phyloP scores from a whole-genome alignment of 352 stramenopile species.

The Phytopythium boreale region DNA sequence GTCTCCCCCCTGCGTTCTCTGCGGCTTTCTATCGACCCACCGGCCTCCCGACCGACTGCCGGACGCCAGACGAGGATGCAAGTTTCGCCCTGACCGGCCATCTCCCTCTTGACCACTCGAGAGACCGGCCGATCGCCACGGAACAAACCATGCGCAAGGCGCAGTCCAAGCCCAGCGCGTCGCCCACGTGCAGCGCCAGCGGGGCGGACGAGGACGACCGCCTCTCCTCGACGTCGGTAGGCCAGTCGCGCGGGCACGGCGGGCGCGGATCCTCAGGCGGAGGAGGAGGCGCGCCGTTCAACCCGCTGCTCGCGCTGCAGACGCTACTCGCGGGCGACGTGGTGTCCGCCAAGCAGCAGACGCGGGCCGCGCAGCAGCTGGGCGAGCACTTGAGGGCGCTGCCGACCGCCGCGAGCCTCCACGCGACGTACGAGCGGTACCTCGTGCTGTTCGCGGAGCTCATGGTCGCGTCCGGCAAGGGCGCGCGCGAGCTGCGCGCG shows the following conservation, averaged over 20 bases:
- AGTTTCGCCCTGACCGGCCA: conserved; percentile 19
- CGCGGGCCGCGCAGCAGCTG: conserved; percentile 43
- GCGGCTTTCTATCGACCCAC: background rate
- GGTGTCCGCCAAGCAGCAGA: conserved; percentile 32
- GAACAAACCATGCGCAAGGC: background rate
- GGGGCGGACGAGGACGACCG: conserved; percentile 13
- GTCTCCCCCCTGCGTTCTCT: background rate
- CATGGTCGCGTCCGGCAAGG: conserved; percentile 25
- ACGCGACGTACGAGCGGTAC: conserved; percentile 52
- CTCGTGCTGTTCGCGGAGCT: conserved; percentile 34
- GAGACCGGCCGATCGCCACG: background rate
- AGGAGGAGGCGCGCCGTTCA: conserved; percentile 16
- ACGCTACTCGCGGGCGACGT: conserved; percentile 37
- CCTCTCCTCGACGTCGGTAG: background rate
- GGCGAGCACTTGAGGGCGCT: conserved; percentile 31
- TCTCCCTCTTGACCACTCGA: background rate
- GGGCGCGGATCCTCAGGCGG: background rate
- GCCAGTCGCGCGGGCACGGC: background rate
- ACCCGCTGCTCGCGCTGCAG: conserved; percentile 43
- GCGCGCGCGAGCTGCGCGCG: conserved; percentile 31
- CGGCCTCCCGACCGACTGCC: background rate
- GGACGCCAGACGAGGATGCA: conserved; percentile 21
- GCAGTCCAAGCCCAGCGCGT: background rate
- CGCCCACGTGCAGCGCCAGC: conserved; percentile 1
- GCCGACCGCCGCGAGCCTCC: conserved; percentile 18